These are phyloP conservation scores for Nymphaea colorata DNA, from an alignment of 164 flowering plant species.

Conservation along the genomic window DNA sequence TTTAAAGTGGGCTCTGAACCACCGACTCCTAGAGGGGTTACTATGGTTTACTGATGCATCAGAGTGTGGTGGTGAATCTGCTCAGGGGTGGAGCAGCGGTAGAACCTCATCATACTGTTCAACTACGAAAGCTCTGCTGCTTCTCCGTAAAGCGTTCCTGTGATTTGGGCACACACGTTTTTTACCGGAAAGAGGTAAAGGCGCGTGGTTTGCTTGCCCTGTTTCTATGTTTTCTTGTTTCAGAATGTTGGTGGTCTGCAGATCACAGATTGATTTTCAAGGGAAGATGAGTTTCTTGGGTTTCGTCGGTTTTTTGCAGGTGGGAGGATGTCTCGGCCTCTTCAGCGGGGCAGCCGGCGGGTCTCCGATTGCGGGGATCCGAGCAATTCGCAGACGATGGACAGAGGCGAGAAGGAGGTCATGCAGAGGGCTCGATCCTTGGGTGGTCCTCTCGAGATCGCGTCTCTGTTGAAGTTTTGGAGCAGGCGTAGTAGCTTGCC, in stretches of 20 bases:
- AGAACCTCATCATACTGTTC: not conserved
- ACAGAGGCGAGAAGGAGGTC: conserved; percentile 35
- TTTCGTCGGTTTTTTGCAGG: conserved; percentile 7
- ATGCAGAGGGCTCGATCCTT: conserved; percentile 23
- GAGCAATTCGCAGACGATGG: conserved; percentile 62
- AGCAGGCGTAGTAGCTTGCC: not conserved
- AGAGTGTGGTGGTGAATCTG: not conserved
- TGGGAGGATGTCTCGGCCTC: conserved; percentile 63
- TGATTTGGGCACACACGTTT: not conserved
- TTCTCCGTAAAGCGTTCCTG: not conserved
- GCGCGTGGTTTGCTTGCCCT: not conserved
- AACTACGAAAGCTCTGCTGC: not conserved
- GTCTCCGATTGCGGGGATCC: conserved; percentile 14
- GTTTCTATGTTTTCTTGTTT: not conserved
- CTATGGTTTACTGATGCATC: not conserved
- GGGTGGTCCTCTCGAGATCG: not conserved
- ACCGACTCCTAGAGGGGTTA: not conserved
- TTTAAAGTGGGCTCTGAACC: not conserved
- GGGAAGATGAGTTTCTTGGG: not conserved
- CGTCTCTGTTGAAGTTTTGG: not conserved
- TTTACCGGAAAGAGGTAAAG: not conserved
- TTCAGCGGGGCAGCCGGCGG: conserved; percentile 24
- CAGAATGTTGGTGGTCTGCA: not conserved
- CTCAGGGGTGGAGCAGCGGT: not conserved
- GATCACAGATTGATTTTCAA: not conserved